phyloP scores from a whole-genome alignment of 352 stramenopile genomes.

The Elongisporangium anandrum region DNA sequence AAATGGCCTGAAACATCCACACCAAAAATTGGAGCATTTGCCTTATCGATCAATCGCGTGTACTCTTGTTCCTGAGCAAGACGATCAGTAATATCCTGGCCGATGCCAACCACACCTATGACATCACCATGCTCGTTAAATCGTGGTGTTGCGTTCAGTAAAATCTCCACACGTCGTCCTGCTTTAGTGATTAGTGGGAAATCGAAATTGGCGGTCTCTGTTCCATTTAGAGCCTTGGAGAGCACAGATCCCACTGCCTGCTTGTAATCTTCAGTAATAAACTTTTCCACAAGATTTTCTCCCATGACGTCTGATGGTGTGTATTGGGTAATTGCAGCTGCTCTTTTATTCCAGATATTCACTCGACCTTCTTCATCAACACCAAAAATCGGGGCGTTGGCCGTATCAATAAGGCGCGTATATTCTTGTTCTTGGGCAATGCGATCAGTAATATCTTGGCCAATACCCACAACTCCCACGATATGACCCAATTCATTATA shows the following conservation, averaged over 20 bases:
- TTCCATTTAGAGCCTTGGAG: conserved; percentile 15
- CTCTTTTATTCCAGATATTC: conserved; percentile 66
- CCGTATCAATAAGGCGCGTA: conserved; percentile 60
- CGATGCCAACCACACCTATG: conserved; percentile 31
- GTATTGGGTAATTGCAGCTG: conserved; percentile 52
- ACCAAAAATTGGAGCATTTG: conserved; percentile 57
- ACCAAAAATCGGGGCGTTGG: conserved; percentile 68
- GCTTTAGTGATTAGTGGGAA: conserved; percentile 35
- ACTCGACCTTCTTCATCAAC: conserved; percentile 47
- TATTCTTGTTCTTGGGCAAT: conserved; percentile 72
- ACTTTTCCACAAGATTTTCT: conserved; percentile 39
- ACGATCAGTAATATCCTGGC: conserved; percentile 23
- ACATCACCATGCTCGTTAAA: conserved; percentile 28
- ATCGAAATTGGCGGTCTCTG: conserved; percentile 43
- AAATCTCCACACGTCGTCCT: conserved; percentile 33
- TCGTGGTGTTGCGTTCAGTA: conserved; percentile 39
- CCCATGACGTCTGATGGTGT: conserved; percentile 44
- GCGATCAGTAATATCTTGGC: conserved; percentile 56
- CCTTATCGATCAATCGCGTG: conserved; percentile 43
- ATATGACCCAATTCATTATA: conserved; percentile 81
- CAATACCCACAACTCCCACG: conserved; percentile 59
- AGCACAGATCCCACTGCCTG: conserved; percentile 12
- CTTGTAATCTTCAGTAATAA: conserved; percentile 27
- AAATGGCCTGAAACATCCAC: conserved; percentile 24
- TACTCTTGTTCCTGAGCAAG: conserved; percentile 40